Percentiles rank a stretch among this genome's conserved stretches.
Evolutionary conservation across 148 eudicot species (phyloP).

Genomic region (Chenopodium formosanum): DNA sequence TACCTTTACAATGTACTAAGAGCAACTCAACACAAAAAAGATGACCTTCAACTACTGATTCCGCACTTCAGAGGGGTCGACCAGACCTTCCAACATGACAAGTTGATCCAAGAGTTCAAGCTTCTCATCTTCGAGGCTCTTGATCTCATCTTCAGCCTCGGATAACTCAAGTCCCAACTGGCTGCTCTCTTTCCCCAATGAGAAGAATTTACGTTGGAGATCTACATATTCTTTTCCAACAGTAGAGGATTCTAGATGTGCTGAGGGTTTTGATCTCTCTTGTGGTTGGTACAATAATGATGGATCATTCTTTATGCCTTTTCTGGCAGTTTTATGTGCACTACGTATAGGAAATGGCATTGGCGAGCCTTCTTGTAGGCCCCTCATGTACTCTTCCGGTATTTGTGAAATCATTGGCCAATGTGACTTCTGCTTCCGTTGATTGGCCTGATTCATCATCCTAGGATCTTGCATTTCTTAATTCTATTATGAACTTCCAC

Average conservation of each 20-base stretch:
- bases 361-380: conserved; percentile 34
- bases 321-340: conserved; percentile 45
- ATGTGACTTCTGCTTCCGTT: conserved; percentile 52
- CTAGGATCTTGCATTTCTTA: conserved; percentile 57
- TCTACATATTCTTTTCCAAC: conserved; percentile 61
- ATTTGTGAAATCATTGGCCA: conserved; percentile 37
- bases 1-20: conserved; percentile 13
- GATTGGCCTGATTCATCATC: conserved; percentile 32
- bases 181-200: conserved; percentile 74
- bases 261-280: conserved; percentile 40
- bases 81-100: conserved; percentile 79
- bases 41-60: conserved; percentile 13
- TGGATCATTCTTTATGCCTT: conserved; percentile 34
- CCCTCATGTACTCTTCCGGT: conserved; percentile 40
- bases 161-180: conserved; percentile 52
- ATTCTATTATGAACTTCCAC: neutral
- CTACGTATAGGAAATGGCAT: conserved; percentile 35
- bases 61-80: conserved; percentile 59
- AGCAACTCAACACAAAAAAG: neutral
- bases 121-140: conserved; percentile 74
- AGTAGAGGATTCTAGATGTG: conserved; percentile 43
- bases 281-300: conserved; percentile 41
- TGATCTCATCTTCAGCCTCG: conserved; percentile 64
- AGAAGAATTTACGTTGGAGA: conserved; percentile 58
- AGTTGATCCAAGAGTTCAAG: conserved; percentile 62